Base-by-base conservation (phyloP, 2,329 filamentous ascomycete genomes). In the Cercospora janseana region DNA sequence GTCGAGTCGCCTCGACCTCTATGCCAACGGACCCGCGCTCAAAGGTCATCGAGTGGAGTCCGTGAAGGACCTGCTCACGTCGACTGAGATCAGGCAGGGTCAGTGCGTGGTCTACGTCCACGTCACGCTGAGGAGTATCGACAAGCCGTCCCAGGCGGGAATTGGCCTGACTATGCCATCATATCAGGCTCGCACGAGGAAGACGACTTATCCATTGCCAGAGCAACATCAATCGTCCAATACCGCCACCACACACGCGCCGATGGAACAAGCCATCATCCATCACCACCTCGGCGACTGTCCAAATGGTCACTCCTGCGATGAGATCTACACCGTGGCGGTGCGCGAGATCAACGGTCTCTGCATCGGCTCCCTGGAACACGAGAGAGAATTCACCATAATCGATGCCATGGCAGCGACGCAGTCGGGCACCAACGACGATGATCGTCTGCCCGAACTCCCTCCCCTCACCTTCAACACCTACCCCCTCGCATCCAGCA, bases 401-500 rank as follows among this genome's bases (percentile, higher is more conserved):
- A n/a, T n/a, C n/a, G n/a, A n/a, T n/a, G n/a, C n/a, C n/a, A n/a
- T n/a, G n/a, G n/a, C n/a, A n/a, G n/a, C n/a, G n/a, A n/a, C n/a
- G n/a, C n/a, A n/a, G n/a, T n/a, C n/a, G n/a, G n/a, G n/a, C n/a
- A n/a, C n/a, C n/a, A n/a, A n/a, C 12, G 13, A 2, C 3, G 8
- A 6, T 6, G 15, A 4, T 12, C 23, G 8, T 10, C 6, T 46
- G 9, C 46, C 46, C 18, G 38, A 41, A 16, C 26, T 42, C n/a
- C 46, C 46, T 12, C 4, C 24, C 6, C n/a, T 49, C 27, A 42
- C 35, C 4, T 49, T 49, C 37, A 49, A 42, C 27, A 20, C 31
- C 15, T 42, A 49, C 27, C 20, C 24, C 16, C 5, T 13, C 12
- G 6, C 8, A 20, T n/a, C 27, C 35, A 27, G 32, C 13, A 28